A percentile compares a stretch with the other conserved stretches of the same genome.
Evolutionary conservation across 2,329 filamentous ascomycete genomes (phyloP).

Genomic region (Trichoderma sp.): DNA sequence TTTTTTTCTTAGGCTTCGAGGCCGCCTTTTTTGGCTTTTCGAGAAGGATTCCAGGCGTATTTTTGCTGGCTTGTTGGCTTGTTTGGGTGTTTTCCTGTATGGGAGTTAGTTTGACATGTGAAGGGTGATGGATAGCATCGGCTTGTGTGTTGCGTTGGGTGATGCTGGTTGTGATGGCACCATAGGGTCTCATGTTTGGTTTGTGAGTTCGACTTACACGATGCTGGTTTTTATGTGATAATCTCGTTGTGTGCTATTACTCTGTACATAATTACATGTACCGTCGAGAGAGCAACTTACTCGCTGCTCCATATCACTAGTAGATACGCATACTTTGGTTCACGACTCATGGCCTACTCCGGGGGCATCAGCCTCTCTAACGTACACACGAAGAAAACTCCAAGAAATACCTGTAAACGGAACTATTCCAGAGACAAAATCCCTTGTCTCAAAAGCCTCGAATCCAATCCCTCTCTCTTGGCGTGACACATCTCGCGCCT

Average conservation of each 20-base stretch:
- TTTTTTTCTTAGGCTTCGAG: not conserved
- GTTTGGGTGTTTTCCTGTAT: not conserved
- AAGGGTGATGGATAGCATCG: constrained; percentile 8
- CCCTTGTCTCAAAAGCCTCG: not conserved
- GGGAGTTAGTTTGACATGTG: constrained; percentile 3
- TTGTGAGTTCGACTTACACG: not conserved
- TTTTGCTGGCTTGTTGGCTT: not conserved
- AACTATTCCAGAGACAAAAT: not conserved
- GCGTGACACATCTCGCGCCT: not conserved
- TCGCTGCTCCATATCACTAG: not conserved
- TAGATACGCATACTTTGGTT: not conserved
- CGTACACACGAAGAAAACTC: not conserved
- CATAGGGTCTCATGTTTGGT: not conserved
- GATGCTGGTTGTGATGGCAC: not conserved
- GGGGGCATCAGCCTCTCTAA: not conserved
- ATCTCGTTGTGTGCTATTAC: not conserved
- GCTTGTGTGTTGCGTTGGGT: not conserved
- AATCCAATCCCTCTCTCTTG: not conserved
- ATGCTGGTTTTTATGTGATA: not conserved
- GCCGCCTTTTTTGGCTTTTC: not conserved
- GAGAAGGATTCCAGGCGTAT: not conserved
- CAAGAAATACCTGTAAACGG: not conserved
- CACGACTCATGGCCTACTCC: not conserved
- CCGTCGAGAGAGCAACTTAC: not conserved
- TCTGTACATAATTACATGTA: not conserved